Evolutionary conservation across 1,284 basidiomycete species (phyloP), one percentile per base, ranked within the genome.

Genomic region (Pterula multifida): DNA sequence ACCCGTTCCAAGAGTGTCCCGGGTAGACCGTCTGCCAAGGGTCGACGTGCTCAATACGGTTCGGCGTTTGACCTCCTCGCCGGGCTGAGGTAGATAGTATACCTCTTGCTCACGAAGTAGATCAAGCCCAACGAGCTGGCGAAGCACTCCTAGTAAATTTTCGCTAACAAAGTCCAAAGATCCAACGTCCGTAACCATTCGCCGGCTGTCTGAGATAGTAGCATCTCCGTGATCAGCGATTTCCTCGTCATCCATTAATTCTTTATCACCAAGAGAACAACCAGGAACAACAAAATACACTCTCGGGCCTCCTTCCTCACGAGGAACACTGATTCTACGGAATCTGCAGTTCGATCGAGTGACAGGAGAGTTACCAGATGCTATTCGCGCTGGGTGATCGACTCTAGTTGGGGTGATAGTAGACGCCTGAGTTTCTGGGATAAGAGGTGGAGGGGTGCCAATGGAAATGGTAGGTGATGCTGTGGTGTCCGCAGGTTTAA

Each of bases 271-370:
- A 42, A 84, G 68, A 15, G 79, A 75, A 55, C 81, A 84, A 1
- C 79, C 79, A 0, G 81, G 81, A 6, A 82, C 78, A 22, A 81
- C 68, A 62, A 84, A 84, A 55, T 56, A 71, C 13, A 79, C 61
- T 9, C 73, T 71, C 24, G 68, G 69, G 1, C 72, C 72, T 39
- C 67, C 65, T 52, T 78, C 75, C 48, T 72, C 70, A 28, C 65
- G 66, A 0, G 78, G 79, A 13, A 84, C 58, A 55, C 76, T 79
- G 58, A 84, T 78, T 52, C 72, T 76, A 58, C 78, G 79, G 61
- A 78, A 84, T 36, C 76, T 73, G 54, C 81, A 84, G 51, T 81
- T 72, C 2, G 81, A 81, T 3, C 81, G 73, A 13, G 72, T 75
- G 2, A 71, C 63, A 2, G 67, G 69, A 17, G 70, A 65, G 49